Base-by-base conservation (phyloP, 2,329 filamentous ascomycete species). In the Claviceps purpurea region DNA sequence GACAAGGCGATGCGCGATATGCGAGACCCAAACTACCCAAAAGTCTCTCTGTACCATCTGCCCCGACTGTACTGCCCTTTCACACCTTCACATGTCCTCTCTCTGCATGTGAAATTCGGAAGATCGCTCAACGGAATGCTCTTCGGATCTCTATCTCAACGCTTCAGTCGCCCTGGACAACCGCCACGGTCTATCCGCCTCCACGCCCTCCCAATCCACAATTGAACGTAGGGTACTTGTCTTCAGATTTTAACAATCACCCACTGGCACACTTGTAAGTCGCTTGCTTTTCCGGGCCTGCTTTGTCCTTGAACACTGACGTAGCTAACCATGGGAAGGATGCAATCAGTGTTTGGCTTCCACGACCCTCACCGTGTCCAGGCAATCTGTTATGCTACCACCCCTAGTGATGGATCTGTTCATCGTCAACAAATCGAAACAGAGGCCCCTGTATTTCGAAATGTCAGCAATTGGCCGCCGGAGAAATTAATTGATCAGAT, bases 211-310 rank as follows among this genome's bases (percentile, higher is more conserved):
- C 93, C 1, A 76, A 73, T 44, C 89, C 90, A 0, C 81, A 85
- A 57, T 75, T 98, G n/a, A 91, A 89, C 58, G 82, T 98, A 55
- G 93, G 93, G 47, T 98, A 98, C 65, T 83, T 98, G 40, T 97
- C 93, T 3, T 97, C 93, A 0, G 93, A 98, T 68, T 98, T 98
- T 70, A 98, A 98, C 64, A 98, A 98, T 61, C 93, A 98, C 64
- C 93, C 93, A 4, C 73, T 98, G 38, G 93, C 93, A 24, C 93
- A 98, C 70, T 68, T 98, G 76, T 81, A 71, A 70, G 76, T 61
- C 30, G 30, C 34, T 41, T 26, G 11, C n/a, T 10, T 10, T 38
- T 26, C 10, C 16, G 7, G 16, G 6, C 8, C 8, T 34, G 6
- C 24, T 42, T 43, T 26, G 13, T 37, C 8, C 18, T n/a, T 10